Evolutionary conservation across 2,329 filamentous ascomycete genomes (phyloP).

Genomic region (Ilyonectria mors-panacis): DNA sequence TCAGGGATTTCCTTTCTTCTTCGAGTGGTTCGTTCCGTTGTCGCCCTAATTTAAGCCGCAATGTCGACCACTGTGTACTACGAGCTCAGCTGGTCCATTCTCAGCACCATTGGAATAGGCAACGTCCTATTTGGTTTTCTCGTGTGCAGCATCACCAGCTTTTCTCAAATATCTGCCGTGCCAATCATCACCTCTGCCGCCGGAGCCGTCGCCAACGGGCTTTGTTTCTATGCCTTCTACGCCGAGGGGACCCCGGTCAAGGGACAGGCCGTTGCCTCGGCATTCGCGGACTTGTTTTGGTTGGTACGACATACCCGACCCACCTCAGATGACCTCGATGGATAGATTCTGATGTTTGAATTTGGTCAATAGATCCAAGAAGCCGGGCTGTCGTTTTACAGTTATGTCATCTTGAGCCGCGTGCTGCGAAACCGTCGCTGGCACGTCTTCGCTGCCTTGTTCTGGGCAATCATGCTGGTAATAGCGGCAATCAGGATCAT

Average conservation of each 20-base stretch:
- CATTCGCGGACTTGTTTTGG: conserved; percentile 59
- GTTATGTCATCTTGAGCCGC: conserved; percentile 67
- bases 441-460: conserved; percentile 64
- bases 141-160: conserved; percentile 57
- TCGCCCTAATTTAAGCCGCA: background rate
- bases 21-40: background rate
- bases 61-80: conserved; percentile 49
- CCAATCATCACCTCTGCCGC: conserved; percentile 57
- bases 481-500: conserved; percentile 64
- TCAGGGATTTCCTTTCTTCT: background rate
- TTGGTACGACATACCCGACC: conserved; percentile 48
- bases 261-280: conserved; percentile 53
- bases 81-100: conserved; percentile 61
- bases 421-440: conserved; percentile 61
- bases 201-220: conserved; percentile 58
- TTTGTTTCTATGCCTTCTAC: conserved; percentile 62
- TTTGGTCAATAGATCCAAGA: conserved; percentile 57
- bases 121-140: conserved; percentile 57
- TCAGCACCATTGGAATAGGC: conserved; percentile 60
- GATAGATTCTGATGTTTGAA: background rate
- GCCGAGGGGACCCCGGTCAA: conserved; percentile 36
- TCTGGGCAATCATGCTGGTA: conserved; percentile 70
- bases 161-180: conserved; percentile 56
- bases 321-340: background rate
- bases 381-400: conserved; percentile 62